Percentiles rank a stretch among this genome's conserved stretches.
Conservation (phyloP, 2,329 filamentous ascomycete species). For the Falciphora oryzae region DNA sequence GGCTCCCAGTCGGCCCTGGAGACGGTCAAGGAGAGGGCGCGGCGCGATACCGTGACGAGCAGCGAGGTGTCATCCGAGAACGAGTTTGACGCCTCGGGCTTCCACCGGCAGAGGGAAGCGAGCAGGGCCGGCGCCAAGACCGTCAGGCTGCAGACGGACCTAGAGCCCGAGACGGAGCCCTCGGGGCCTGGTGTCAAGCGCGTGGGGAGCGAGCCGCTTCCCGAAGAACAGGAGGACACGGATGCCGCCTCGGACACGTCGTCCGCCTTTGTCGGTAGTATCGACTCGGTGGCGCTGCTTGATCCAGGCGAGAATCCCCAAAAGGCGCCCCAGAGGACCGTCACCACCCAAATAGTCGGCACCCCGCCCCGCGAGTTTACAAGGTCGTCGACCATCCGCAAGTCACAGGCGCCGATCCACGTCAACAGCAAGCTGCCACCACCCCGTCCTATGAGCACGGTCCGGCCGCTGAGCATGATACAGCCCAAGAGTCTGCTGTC, state of each 20-base stretch:
- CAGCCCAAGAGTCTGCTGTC: slow-evolving; percentile 67
- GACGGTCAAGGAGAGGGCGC: slow-evolving; percentile 60
- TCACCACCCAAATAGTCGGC: slow-evolving; percentile 54
- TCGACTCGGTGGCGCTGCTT: slow-evolving; percentile 67
- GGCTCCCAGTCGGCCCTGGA: slow-evolving; percentile 69
- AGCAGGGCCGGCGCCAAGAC: slow-evolving; percentile 51
- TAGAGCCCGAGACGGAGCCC: slow-evolving; percentile 14
- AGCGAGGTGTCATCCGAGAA: slow-evolving; percentile 81
- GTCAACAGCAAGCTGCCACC: slow-evolving; percentile 64
- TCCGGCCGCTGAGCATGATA: slow-evolving; percentile 59
- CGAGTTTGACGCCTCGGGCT: slow-evolving; percentile 63
- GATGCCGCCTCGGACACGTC: slow-evolving; percentile 54
- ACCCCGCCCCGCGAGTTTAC: slow-evolving; percentile 56
- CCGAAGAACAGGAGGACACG: slow-evolving; percentile 54
- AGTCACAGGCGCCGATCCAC: slow-evolving; percentile 50
- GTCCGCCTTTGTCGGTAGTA: slow-evolving; percentile 59
- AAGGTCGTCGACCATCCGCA: slow-evolving; percentile 58
- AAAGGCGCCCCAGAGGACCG: slow-evolving; percentile 35
- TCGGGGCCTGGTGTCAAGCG: slow-evolving; percentile 34
- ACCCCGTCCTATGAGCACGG: slow-evolving; percentile 60
- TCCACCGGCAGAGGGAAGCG: slow-evolving; percentile 57
- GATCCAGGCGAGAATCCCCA: slow-evolving; percentile 53
- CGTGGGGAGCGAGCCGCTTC: slow-evolving; percentile 44
- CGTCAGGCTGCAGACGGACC: slow-evolving; percentile 41
- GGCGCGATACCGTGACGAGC: slow-evolving; percentile 73